Percentiles rank a stretch among this genome's conserved stretches.
Evolutionary conservation across 768 basidiomycete genomes (phyloP).

Genomic region (Calvatia gigantea): DNA sequence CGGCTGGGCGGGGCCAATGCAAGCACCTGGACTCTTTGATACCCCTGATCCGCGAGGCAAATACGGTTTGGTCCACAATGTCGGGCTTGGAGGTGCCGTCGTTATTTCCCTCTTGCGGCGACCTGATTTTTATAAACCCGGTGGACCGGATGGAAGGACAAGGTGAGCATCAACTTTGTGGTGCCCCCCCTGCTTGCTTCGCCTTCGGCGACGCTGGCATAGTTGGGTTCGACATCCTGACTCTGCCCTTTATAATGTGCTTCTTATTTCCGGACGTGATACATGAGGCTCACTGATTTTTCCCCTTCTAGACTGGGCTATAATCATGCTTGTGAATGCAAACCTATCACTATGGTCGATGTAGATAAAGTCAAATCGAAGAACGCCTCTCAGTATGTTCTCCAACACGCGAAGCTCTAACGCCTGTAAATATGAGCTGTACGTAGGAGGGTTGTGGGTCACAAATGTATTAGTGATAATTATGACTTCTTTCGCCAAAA

Average conservation of each 20-base stretch:
- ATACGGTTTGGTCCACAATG: conserved; percentile 78
- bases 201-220: too few relatives aligned
- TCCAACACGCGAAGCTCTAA: conserved; percentile 46
- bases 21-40: conserved; percentile 68
- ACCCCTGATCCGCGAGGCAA: conserved; percentile 64
- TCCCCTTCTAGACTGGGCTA: conserved; percentile 59
- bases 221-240: too few relatives aligned
- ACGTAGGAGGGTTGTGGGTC: too few relatives aligned
- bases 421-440: too few relatives aligned
- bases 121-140: conserved; percentile 70
- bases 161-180: conserved; percentile 47
- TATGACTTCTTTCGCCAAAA: too few relatives aligned
- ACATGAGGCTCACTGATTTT: neutral
- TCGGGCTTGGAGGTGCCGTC: conserved; percentile 79
- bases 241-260: neutral
- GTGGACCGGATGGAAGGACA: conserved; percentile 63
- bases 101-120: conserved; percentile 74
- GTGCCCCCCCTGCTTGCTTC: too few relatives aligned
- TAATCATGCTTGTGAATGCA: conserved; percentile 71
- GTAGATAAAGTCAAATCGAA: conserved; percentile 76
- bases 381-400: conserved; percentile 48
- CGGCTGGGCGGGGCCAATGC: conserved; percentile 83
- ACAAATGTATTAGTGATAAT: too few relatives aligned
- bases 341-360: conserved; percentile 56
- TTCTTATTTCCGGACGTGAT: neutral